Evolutionary conservation across 129 eudicot species (phyloP), one percentile per base, ranked within the genome.

Genomic region (Helichrysum umbraculigerum): DNA sequence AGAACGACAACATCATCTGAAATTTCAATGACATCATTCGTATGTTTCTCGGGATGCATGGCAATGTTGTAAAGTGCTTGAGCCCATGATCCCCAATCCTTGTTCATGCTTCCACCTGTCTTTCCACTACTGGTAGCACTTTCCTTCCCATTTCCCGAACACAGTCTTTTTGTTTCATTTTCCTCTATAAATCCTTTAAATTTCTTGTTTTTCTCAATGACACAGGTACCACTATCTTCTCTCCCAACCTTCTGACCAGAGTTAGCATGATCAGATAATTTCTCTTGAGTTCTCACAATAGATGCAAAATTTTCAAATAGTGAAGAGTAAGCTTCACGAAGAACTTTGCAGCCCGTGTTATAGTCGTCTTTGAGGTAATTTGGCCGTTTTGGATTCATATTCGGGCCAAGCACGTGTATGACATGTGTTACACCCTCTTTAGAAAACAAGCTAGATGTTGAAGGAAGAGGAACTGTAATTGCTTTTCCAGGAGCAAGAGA

Each of bases 371-470:
- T 82, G 33, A 94, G 97, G 74, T 84, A 89, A 69, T 91, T 90
- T 64, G 99, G 99, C 80, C 97, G 82, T 34, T 84, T 83, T 41
- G 97, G 96, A 80, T 94, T 94, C 99, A 94, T 94, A 81, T 94
- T 94, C 76, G 99, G 97, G 50, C 99, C 99, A 77, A 94, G 90
- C 68, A 91, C 99, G 71, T 94, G 99, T 73, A 94, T 85, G 74
- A 94, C 89, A 85, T 94, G 97, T 34, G 97, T 86, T 8, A 94
- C 88, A 17, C 99, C 96, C 85, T 91, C 94, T 66, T 80, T 79
- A 30, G 77, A 76, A 89, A 68, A 87, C 64, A 91, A 83, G 56
- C 89, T 91, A 76, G 99, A 94, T 66, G 83, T 81, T 70, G 90
- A 68, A 56, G 99, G 90, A 78, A 94, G 92, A 20, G 97, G 90